phyloP scores from a whole-genome alignment of 306 rosid genomes.

The Medicago lupulina region DNA sequence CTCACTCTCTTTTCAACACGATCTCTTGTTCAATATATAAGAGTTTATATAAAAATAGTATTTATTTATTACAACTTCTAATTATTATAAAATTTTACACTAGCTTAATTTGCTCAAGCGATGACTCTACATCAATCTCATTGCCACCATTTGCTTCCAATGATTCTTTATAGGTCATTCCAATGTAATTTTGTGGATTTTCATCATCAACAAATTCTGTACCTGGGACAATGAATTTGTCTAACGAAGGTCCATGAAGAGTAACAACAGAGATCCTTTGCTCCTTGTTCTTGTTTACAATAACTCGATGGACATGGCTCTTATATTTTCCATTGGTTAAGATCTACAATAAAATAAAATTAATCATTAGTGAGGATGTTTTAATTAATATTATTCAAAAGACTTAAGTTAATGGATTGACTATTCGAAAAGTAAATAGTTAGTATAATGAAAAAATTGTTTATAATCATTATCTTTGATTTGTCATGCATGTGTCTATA shows the following conservation, averaged over 20 bases:
- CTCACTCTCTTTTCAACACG: too few species aligned
- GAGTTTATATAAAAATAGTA: too few species aligned
- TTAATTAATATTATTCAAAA: too few species aligned
- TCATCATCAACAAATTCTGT: slow-evolving; percentile 51
- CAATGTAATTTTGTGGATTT: slow-evolving; percentile 48
- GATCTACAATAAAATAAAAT: slow-evolving; percentile 39
- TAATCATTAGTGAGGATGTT: too few species aligned
- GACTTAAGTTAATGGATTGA: too few species aligned
- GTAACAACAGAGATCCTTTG: slow-evolving; percentile 57
- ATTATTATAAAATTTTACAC: not conserved
- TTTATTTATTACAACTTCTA: too few species aligned
- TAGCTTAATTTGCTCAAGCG: slow-evolving; percentile 37
- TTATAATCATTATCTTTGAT: too few species aligned
- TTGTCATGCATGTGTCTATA: too few species aligned
- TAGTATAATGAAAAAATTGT: too few species aligned
- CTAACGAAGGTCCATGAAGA: slow-evolving; percentile 66
- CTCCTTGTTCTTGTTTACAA: slow-evolving; percentile 55
- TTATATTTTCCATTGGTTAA: slow-evolving; percentile 65
- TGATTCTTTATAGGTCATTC: slow-evolving; percentile 56
- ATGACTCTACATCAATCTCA: slow-evolving; percentile 43
- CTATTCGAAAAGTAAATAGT: too few species aligned
- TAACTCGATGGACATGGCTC: slow-evolving; percentile 67
- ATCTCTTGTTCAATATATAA: too few species aligned
- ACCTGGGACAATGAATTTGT: slow-evolving; percentile 46
- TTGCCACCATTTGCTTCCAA: slow-evolving; percentile 50